A percentile compares a stretch with the other conserved stretches of the same genome.
Conservation (phyloP, 768 basidiomycete genomes). For the Hygrocybe punicea region DNA sequence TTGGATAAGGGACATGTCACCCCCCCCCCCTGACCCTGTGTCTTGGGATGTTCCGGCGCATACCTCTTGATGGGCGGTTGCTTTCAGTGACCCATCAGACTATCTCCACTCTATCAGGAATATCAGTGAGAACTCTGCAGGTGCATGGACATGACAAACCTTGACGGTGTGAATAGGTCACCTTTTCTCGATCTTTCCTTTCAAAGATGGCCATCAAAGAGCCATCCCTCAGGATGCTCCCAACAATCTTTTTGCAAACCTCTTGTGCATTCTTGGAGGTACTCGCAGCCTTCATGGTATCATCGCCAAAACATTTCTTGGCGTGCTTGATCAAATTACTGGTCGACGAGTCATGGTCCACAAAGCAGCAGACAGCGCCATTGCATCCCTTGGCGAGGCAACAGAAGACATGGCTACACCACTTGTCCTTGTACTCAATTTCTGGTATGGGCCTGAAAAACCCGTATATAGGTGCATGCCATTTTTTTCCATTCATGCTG, state of each 20-base stretch:
- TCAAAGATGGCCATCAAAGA: constrained; percentile 30
- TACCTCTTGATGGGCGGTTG: no score
- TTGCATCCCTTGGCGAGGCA: not conserved
- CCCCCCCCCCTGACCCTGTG: no score
- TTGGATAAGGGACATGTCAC: no score
- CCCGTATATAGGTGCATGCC: no score
- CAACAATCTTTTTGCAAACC: constrained; percentile 6
- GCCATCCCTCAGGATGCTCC: constrained; percentile 11
- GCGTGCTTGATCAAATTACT: constrained; percentile 32
- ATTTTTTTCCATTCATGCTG: no score
- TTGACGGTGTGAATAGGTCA: constrained; percentile 29
- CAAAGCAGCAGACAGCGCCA: not conserved
- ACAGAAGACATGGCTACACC: not conserved
- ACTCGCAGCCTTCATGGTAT: constrained; percentile 14
- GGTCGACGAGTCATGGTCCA: constrained; percentile 23
- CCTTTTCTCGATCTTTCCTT: constrained; percentile 24
- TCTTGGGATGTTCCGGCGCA: no score
- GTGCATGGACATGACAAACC: no score
- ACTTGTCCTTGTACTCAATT: not conserved
- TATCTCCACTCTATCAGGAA: no score
- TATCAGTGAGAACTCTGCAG: no score
- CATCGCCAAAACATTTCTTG: constrained; percentile 32
- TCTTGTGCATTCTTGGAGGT: constrained; percentile 3
- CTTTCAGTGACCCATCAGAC: no score
- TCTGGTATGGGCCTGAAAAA: no score